Conservation (phyloP, 2,329 filamentous ascomycete genomes). For the Colletotrichum sidae region DNA sequence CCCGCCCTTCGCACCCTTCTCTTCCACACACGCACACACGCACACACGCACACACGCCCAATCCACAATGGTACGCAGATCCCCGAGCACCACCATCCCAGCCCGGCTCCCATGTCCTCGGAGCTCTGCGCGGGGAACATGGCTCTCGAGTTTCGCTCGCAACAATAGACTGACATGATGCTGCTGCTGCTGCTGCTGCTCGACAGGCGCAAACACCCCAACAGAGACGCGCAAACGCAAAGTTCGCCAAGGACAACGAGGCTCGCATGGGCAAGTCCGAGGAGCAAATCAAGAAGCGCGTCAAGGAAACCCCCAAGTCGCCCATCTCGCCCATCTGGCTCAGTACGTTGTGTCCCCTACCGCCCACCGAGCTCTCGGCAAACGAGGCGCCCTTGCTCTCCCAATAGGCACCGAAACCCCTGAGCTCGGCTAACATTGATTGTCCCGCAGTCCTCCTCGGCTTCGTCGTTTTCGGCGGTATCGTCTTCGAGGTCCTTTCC, state of each 20-base stretch:
- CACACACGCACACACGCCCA: slow-evolving; percentile 13
- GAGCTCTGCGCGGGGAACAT: too few relatives aligned
- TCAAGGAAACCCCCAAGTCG: slow-evolving; percentile 67
- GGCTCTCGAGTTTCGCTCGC: not conserved
- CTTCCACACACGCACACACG: not conserved
- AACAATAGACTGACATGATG: not conserved
- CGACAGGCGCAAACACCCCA: slow-evolving; percentile 83
- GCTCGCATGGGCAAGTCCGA: slow-evolving; percentile 81
- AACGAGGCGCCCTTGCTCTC: not conserved
- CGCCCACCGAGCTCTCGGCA: not conserved
- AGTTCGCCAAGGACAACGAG: slow-evolving; percentile 80
- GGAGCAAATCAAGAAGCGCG: slow-evolving; percentile 69
- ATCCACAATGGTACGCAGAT: slow-evolving; percentile 39
- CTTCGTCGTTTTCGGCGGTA: slow-evolving; percentile 71
- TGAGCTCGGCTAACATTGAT: slow-evolving; percentile 10
- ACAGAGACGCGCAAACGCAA: slow-evolving; percentile 83
- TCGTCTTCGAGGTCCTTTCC: slow-evolving; percentile 68
- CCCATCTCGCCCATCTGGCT: slow-evolving; percentile 75
- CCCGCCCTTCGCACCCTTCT: not conserved
- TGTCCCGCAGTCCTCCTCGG: slow-evolving; percentile 61
- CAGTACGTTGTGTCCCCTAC: slow-evolving; percentile 54
- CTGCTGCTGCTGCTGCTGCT: slow-evolving; percentile 7
- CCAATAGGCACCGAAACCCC: not conserved
- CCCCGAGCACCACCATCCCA: not conserved
- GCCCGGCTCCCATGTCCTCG: not conserved